These are phyloP conservation scores for Balakata baccata DNA, from an alignment of 345 rosid species.

Conservation along the genomic window DNA sequence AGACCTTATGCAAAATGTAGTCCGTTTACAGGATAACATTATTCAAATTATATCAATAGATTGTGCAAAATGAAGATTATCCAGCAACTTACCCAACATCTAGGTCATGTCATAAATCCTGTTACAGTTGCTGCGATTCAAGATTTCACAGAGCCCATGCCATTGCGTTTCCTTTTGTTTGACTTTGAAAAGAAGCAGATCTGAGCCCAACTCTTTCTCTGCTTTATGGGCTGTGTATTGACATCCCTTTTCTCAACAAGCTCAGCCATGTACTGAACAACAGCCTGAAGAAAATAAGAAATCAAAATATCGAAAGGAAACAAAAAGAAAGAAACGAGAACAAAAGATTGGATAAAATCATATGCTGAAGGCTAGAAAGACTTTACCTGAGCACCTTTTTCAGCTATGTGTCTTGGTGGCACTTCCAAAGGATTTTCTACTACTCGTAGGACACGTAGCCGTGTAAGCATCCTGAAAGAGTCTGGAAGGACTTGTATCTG, in stretches of 20 bases:
- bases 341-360: no score
- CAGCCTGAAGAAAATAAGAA: slow-evolving; percentile 53
- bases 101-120: slow-evolving; percentile 12
- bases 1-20: neutral
- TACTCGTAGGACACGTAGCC: slow-evolving; percentile 52
- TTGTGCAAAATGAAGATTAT: neutral
- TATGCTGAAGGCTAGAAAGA: slow-evolving; percentile 2
- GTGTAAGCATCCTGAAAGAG: slow-evolving; percentile 73
- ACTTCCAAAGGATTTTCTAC: slow-evolving; percentile 87
- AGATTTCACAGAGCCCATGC: slow-evolving; percentile 60
- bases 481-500: slow-evolving; percentile 87
- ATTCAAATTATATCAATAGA: neutral
- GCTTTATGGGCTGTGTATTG: slow-evolving; percentile 57
- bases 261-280: slow-evolving; percentile 79
- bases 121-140: slow-evolving; percentile 19
- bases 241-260: slow-evolving; percentile 54
- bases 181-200: slow-evolving; percentile 89
- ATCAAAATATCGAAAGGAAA: neutral
- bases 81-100: slow-evolving; percentile 31
- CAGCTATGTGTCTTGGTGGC: slow-evolving; percentile 72
- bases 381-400: slow-evolving; percentile 86
- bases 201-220: slow-evolving; percentile 88
- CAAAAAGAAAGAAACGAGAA: no score
- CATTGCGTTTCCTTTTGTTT: slow-evolving; percentile 80
- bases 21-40: neutral